These are phyloP conservation scores for Fusarium nanum DNA, from an alignment of 2,329 filamentous ascomycete genomes.

Conservation along the genomic window DNA sequence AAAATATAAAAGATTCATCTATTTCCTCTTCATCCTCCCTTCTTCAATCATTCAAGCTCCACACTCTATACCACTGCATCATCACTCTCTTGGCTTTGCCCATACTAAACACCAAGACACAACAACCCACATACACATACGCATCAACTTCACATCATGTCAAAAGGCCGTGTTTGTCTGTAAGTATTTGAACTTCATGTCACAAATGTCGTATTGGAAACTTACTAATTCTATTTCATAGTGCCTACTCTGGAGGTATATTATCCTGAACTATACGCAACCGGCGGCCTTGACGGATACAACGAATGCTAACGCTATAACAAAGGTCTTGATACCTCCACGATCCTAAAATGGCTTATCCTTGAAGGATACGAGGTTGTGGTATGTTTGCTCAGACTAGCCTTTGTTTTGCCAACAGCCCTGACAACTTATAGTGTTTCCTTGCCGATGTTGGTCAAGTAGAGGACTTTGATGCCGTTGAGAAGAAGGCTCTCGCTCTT, in stretches of 20 bases:
- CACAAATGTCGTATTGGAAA: neutral
- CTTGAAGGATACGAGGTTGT: slow-evolving; percentile 45
- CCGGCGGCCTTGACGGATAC: no score
- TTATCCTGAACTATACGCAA: no score
- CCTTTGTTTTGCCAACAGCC: neutral
- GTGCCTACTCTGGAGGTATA: slow-evolving; percentile 33
- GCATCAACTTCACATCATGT: slow-evolving; percentile 4
- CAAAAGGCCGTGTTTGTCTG: slow-evolving; percentile 35
- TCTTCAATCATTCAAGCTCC: neutral
- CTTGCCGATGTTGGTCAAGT: slow-evolving; percentile 75
- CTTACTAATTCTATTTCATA: slow-evolving; percentile 2
- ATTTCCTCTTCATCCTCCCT: neutral
- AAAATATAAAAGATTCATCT: neutral
- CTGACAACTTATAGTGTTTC: slow-evolving; percentile 47
- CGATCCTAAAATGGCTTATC: slow-evolving; percentile 55
- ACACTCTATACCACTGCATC: neutral
- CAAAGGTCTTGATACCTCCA: slow-evolving; percentile 56
- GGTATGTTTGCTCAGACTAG: neutral
- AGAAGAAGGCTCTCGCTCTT: slow-evolving; percentile 70
- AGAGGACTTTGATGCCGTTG: slow-evolving; percentile 76
- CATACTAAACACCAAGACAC: neutral
- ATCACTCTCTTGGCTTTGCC: neutral
- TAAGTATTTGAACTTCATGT: neutral
- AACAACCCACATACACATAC: neutral
- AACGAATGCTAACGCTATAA: slow-evolving; percentile 1